Evolutionary conservation across 805 yeast genomes (phyloP), one percentile per base, ranked within the genome.

Genomic region (Pichia ethanolica): DNA sequence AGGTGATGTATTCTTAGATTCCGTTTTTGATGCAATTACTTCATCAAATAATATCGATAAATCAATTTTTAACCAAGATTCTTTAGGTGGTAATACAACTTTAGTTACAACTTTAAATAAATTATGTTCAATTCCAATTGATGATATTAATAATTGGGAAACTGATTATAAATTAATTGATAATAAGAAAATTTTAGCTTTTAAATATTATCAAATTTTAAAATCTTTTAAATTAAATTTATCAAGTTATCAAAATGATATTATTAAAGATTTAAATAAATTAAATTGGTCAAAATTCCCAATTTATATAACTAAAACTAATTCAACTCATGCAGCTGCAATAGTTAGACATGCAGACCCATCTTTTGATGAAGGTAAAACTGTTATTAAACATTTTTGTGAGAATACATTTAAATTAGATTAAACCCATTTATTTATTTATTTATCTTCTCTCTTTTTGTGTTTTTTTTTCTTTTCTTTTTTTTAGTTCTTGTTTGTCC

Each of bases 271-370:
- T 46, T 72, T 88, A 61, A 87, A 87, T 63, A 56, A 64, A 4
- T 62, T 86, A 5, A 59, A 68, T 2, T 89, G 95, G 95, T 63
- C 69, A 40, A 88, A 86, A 61, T 83, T 66, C 56, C 90, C 93
- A 0, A 73, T 88, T 30, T 74, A 82, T 51, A 83, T 88, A 50
- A 73, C 82, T 37, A 69, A 75, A 33, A 82, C 91, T 6, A 73
- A 73, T 44, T 77, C 81, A 41, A 77, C 95, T 1, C 96, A 88
- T 60, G 88, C 95, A 1, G 95, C 93, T 1, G 82, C 88, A 2
- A 85, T 88, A 51, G 86, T 82, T 40, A 74, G 95, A 45, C 78
- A 74, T 53, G 67, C 68, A 27, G 77, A 75, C 33, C 71, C 73
- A 10, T 72, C 73, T 10, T 81, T 83, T 53, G 77, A 66, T 35